A percentile compares a stretch with the other conserved stretches of the same genome.
Evolutionary conservation across 2,329 filamentous ascomycete genomes (phyloP).

Genomic region (Pseudogymnoascus sp.): DNA sequence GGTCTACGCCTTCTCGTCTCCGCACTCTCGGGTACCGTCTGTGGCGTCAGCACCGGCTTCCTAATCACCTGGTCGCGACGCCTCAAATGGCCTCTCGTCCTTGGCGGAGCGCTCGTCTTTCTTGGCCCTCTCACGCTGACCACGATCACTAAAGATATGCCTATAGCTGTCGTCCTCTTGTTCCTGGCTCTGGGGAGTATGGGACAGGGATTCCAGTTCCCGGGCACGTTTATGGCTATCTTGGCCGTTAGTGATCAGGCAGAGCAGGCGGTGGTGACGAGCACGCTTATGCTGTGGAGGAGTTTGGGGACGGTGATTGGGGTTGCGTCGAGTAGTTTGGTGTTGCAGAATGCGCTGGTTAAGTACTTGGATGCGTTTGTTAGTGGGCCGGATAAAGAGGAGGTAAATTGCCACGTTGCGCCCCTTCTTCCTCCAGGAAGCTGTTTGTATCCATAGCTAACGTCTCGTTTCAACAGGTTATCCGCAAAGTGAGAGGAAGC

Average conservation of each 20-base stretch:
- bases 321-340: constrained; percentile 62
- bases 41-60: constrained; percentile 53
- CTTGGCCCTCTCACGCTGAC: constrained; percentile 45
- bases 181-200: constrained; percentile 49
- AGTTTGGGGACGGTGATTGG: constrained; percentile 66
- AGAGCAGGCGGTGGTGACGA: constrained; percentile 62
- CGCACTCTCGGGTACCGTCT: constrained; percentile 46
- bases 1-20: constrained; percentile 65
- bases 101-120: constrained; percentile 43
- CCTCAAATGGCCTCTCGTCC: constrained; percentile 51
- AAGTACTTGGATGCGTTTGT: constrained; percentile 53
- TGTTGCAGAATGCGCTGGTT: constrained; percentile 64
- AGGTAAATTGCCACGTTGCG: constrained; percentile 20
- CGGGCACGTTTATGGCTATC: constrained; percentile 55
- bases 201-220: constrained; percentile 58
- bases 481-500: constrained; percentile 44
- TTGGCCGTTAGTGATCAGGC: constrained; percentile 51
- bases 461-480: constrained; percentile 33
- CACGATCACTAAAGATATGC: constrained; percentile 43
- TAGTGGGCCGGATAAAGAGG: constrained; percentile 48
- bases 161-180: constrained; percentile 46
- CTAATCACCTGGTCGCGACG: constrained; percentile 52
- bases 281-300: constrained; percentile 64
- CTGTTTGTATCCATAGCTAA: background rate
- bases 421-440: background rate